Percentiles rank a stretch among this genome's conserved stretches.
These are phyloP conservation scores for Epicoccum nigrum DNA, from an alignment of 2,329 filamentous ascomycete genomes.

Conservation along the genomic window DNA sequence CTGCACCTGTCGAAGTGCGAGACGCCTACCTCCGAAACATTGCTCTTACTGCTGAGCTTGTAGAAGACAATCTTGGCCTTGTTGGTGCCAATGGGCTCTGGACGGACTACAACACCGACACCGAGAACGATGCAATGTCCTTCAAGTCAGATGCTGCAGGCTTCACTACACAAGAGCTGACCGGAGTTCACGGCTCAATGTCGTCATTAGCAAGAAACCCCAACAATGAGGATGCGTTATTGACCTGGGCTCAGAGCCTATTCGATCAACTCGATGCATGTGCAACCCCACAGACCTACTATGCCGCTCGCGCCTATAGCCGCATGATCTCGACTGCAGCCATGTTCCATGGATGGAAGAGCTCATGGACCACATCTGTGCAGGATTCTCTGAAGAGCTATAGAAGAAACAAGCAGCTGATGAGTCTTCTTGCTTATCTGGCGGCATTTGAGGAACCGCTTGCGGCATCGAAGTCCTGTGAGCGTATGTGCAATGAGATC, in stretches of 20 bases:
- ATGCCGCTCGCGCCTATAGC: slow-evolving; percentile 49
- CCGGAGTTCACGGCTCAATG: slow-evolving; percentile 21
- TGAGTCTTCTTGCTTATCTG: slow-evolving; percentile 57
- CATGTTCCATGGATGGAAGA: slow-evolving; percentile 51
- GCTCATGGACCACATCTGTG: slow-evolving; percentile 40
- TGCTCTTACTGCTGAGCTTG: slow-evolving; percentile 61
- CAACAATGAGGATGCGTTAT: slow-evolving; percentile 25
- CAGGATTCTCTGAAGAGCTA: slow-evolving; percentile 46
- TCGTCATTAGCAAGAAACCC: slow-evolving; percentile 20
- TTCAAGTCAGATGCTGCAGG: slow-evolving; percentile 59
- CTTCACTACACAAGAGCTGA: slow-evolving; percentile 54
- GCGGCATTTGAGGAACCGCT: slow-evolving; percentile 57
- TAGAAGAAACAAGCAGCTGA: slow-evolving; percentile 47
- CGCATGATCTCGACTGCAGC: slow-evolving; percentile 48
- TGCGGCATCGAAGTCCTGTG: slow-evolving; percentile 54
- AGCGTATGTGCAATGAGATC: slow-evolving; percentile 64
- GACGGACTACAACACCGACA: slow-evolving; percentile 53
- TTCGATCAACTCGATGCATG: slow-evolving; percentile 32
- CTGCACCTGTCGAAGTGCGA: slow-evolving; percentile 28
- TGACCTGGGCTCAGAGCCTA: slow-evolving; percentile 32
- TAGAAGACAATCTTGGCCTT: slow-evolving; percentile 66
- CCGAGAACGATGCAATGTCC: slow-evolving; percentile 60
- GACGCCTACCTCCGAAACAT: slow-evolving; percentile 55
- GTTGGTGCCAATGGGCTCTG: slow-evolving; percentile 62
- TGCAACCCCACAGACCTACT: slow-evolving; percentile 47